Evolutionary conservation across 2,329 filamentous ascomycete species (phyloP), one percentile per base, ranked within the genome.

Genomic region (Nannizziopsis barbatae): DNA sequence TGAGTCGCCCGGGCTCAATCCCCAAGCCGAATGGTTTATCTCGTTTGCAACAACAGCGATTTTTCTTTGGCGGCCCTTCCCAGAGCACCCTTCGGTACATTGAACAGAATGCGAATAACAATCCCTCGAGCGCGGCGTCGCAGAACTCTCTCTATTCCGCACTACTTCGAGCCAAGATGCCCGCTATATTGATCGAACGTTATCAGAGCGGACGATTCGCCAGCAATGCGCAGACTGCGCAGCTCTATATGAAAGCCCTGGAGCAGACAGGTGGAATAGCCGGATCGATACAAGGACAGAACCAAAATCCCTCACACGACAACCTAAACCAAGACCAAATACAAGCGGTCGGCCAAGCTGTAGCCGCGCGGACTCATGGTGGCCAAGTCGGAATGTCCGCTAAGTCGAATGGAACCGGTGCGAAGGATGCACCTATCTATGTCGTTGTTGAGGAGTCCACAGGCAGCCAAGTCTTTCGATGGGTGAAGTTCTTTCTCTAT

Each of bases 81-180:
- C 71, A 73, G 45, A 77, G 74, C 55, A 65, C 90, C 49, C 77
- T 98, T 31, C 87, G 88, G 31, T 84, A 86, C 56, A 77, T 89
- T 57, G 92, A 98, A 69, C 84, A 89, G 64, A 84, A 85, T 18
- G 93, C 92, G 33, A 98, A 96, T 68, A 84, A 87, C 66, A 94
- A 95, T 59, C 87, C 92, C 1, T 77, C 74, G 51, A 96, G 87
- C 65, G 83, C 88, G 22, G 84, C 84, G 38, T 82, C 88, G 15
- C 92, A 98, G 65, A 92, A 90, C 64, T 83, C 86, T 12, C 95
- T 98, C 65, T 98, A 98, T 64, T 84, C 90, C 62, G 83, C 89
- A 40, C 77, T 98, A 11, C 75, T 95, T 48, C 84, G 85, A 62
- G 88, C 90, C 45, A 92, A 93, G 60, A 89, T 95, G 84, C 86